phyloP scores from a whole-genome alignment of 169 alveolate species.

The Babesia divergens region DNA sequence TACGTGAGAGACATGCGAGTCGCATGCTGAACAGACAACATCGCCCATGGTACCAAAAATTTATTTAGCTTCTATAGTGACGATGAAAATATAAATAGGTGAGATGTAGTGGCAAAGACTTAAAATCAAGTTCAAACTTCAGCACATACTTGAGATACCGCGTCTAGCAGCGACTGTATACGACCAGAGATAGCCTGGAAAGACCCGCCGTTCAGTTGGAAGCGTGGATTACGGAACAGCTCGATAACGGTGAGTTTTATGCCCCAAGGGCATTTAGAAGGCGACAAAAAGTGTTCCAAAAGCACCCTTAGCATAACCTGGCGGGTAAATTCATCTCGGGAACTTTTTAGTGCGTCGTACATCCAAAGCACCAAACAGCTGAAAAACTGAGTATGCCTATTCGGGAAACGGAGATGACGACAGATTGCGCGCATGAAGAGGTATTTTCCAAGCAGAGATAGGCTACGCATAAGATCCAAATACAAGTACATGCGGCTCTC shows the following conservation, averaged over 20 bases:
- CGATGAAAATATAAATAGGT: no score
- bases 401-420: slow-evolving; percentile 94
- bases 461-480: slow-evolving; percentile 68
- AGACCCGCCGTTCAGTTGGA: slow-evolving; percentile 74
- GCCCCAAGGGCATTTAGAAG: slow-evolving; percentile 98
- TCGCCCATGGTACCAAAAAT: no score
- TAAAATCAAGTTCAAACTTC: neutral
- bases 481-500: slow-evolving; percentile 64
- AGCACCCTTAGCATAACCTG: slow-evolving; percentile 92
- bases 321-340: slow-evolving; percentile 75
- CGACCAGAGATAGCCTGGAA: slow-evolving; percentile 27
- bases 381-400: slow-evolving; percentile 91
- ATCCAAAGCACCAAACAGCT: slow-evolving; percentile 83
- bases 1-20: no score
- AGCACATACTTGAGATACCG: slow-evolving; percentile 15
- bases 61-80: no score
- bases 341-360: slow-evolving; percentile 80
- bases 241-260: slow-evolving; percentile 90
- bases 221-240: slow-evolving; percentile 88
- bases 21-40: no score
- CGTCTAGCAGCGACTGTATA: neutral
- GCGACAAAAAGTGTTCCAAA: slow-evolving; percentile 88
- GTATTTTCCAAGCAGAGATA: slow-evolving; percentile 86
- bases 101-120: neutral
- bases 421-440: slow-evolving; percentile 88